These are phyloP conservation scores for Lasiodiplodia sp. DNA, from an alignment of 2,329 filamentous ascomycete species.

Conservation along the genomic window DNA sequence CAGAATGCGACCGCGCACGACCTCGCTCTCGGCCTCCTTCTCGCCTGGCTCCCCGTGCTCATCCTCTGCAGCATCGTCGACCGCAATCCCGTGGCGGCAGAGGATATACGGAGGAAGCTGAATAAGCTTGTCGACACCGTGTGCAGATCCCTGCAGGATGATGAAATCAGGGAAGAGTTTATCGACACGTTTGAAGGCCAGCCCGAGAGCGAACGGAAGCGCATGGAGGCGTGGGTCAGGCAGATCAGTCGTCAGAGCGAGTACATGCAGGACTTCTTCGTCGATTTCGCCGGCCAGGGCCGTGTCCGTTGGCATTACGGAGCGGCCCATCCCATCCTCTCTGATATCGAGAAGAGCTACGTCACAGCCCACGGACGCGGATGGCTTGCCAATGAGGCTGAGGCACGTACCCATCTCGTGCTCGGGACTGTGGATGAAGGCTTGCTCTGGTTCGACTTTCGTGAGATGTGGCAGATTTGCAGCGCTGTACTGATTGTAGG, in stretches of 20 bases:
- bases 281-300: conserved; percentile 48
- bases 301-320: conserved; percentile 50
- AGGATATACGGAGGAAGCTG: conserved; percentile 49
- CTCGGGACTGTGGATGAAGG: conserved; percentile 45
- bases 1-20: conserved; percentile 53
- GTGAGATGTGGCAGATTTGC: conserved; percentile 54
- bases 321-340: conserved; percentile 53
- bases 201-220: conserved; percentile 36
- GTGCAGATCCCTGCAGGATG: conserved; percentile 42
- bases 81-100: conserved; percentile 53
- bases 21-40: conserved; percentile 53
- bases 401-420: conserved; percentile 46
- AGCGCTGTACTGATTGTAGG: conserved; percentile 48
- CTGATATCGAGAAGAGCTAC: conserved; percentile 51
- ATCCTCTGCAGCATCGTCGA: conserved; percentile 56
- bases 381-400: conserved; percentile 47
- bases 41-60: conserved; percentile 56
- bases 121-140: conserved; percentile 51
- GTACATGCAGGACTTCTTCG: conserved; percentile 46
- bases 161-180: conserved; percentile 39
- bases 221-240: conserved; percentile 39
- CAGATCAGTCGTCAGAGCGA: conserved; percentile 36
- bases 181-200: conserved; percentile 39
- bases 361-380: conserved; percentile 48
- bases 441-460: conserved; percentile 52